Conservation (phyloP, 2,329 filamentous ascomycete species). For the Clarireedia hainanense region DNA sequence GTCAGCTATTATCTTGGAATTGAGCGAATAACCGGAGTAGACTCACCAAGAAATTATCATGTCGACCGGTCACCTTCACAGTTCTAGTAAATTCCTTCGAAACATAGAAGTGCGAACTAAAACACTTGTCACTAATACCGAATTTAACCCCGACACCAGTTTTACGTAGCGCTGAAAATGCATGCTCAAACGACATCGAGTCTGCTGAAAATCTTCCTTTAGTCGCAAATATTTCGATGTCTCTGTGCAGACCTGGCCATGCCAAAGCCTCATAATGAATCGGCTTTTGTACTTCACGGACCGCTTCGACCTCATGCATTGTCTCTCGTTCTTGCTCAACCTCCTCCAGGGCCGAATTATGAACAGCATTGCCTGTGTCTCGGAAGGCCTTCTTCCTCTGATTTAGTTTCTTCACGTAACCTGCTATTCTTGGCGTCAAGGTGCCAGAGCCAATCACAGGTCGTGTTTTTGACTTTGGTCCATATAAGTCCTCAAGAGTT, state of each 20-base stretch:
- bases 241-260: slow-evolving; percentile 40
- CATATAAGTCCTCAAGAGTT: slow-evolving; percentile 51
- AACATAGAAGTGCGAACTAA: slow-evolving; percentile 30
- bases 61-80: slow-evolving; percentile 28
- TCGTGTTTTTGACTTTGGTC: slow-evolving; percentile 24
- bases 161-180: slow-evolving; percentile 35
- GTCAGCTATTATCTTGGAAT: not conserved
- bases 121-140: slow-evolving; percentile 20
- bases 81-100: slow-evolving; percentile 43
- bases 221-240: slow-evolving; percentile 38
- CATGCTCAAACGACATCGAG: slow-evolving; percentile 32
- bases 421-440: slow-evolving; percentile 21
- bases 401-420: slow-evolving; percentile 29
- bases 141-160: slow-evolving; percentile 33
- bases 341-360: slow-evolving; percentile 49
- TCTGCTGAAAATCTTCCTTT: slow-evolving; percentile 37
- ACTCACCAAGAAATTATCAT: slow-evolving; percentile 35
- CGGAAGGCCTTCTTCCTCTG: slow-evolving; percentile 31
- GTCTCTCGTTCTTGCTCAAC: slow-evolving; percentile 41
- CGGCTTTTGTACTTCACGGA: slow-evolving; percentile 38
- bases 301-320: slow-evolving; percentile 36
- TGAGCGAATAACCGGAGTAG: too few relatives aligned
- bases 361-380: slow-evolving; percentile 36
- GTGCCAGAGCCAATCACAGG: not conserved
- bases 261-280: slow-evolving; percentile 30